phyloP scores from a whole-genome alignment of 2,329 filamentous ascomycete genomes.

The Septoria linicola region DNA sequence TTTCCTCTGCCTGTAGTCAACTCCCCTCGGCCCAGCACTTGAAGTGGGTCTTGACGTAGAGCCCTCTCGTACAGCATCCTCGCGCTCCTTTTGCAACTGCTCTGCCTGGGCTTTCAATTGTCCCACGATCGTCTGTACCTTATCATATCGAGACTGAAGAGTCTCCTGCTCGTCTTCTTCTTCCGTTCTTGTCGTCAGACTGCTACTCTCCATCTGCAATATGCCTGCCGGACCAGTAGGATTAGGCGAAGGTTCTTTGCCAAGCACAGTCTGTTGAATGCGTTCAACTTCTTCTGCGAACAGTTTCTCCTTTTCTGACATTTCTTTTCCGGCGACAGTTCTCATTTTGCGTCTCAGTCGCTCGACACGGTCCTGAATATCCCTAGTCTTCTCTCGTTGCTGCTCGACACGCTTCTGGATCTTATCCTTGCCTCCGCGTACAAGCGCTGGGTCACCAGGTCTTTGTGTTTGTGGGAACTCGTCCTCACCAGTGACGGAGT shows the following conservation, averaged over 20 bases:
- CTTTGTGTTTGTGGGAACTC: slow-evolving; percentile 42
- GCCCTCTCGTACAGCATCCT: slow-evolving; percentile 32
- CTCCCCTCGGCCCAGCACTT: slow-evolving; percentile 52
- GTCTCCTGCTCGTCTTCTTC: slow-evolving; percentile 16
- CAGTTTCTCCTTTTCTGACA: slow-evolving; percentile 62
- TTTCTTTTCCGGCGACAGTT: slow-evolving; percentile 52
- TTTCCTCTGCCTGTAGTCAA: slow-evolving; percentile 60
- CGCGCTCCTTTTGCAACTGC: slow-evolving; percentile 33
- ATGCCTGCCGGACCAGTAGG: slow-evolving; percentile 34
- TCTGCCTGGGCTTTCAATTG: slow-evolving; percentile 32
- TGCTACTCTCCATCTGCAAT: slow-evolving; percentile 28
- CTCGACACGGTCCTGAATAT: slow-evolving; percentile 61
- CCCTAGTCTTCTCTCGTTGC: slow-evolving; percentile 57
- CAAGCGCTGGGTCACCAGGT: slow-evolving; percentile 38
- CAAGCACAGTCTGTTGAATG: slow-evolving; percentile 38
- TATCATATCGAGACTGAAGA: slow-evolving; percentile 28
- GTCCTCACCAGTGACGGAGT: slow-evolving; percentile 63
- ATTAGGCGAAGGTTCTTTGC: slow-evolving; percentile 31
- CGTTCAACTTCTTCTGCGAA: slow-evolving; percentile 58
- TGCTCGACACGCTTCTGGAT: slow-evolving; percentile 59
- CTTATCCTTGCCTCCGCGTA: slow-evolving; percentile 41
- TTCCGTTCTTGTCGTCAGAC: slow-evolving; percentile 20
- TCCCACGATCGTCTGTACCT: slow-evolving; percentile 31
- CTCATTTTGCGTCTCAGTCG: slow-evolving; percentile 53
- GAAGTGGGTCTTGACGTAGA: slow-evolving; percentile 32